Evolutionary conservation across 2,329 filamentous ascomycete species (phyloP), one percentile per base, ranked within the genome.

Genomic region (Microcyclospora pomicola): DNA sequence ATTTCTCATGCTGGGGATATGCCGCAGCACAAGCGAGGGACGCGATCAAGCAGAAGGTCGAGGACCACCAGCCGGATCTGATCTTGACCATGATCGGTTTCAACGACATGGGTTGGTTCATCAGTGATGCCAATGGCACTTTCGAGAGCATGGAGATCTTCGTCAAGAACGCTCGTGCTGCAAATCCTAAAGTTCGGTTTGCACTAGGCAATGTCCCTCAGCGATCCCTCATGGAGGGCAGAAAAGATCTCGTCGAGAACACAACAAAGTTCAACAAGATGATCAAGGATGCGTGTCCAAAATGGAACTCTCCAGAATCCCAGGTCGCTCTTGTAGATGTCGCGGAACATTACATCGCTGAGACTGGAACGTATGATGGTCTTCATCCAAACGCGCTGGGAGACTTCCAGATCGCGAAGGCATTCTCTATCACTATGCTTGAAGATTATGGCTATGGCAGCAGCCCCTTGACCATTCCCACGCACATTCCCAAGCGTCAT

Each of bases 391-490:
- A 60, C 34, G 53, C 54, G 5, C 46, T 58, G 1, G 64, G 62
- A 12, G 63, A 67, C 35, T 63, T 52, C 42, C 53, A 66, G 38
- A 61, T 67, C 36, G 62, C 64, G 2, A 46, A 54, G 32, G 62
- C 62, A 9, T 67, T 66, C 46, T 52, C 56, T 2, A 36, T 43
- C 9, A 51, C 53, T 6, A 51, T 65, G 9, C 31, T 51, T 16
- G 34, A 48, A 0, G 35, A 32, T 3, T 44, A 41, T 27, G 27
- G 36, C 6, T 13, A 41, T 34, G 44, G 44, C 5, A 33, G 9
- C 12, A 27, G 24, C 16, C 28, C 38, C 6, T 19, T 46, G 15
- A 24, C 31, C 4, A 30, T 48, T 2, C 31, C 31, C 14, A n/a
- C 12, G 6, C 5, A 38, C 11, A 39, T 48, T 1, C 40, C 44